phyloP scores from a whole-genome alignment of 2,329 filamentous ascomycete genomes.

The Colletotrichum acutatum region DNA sequence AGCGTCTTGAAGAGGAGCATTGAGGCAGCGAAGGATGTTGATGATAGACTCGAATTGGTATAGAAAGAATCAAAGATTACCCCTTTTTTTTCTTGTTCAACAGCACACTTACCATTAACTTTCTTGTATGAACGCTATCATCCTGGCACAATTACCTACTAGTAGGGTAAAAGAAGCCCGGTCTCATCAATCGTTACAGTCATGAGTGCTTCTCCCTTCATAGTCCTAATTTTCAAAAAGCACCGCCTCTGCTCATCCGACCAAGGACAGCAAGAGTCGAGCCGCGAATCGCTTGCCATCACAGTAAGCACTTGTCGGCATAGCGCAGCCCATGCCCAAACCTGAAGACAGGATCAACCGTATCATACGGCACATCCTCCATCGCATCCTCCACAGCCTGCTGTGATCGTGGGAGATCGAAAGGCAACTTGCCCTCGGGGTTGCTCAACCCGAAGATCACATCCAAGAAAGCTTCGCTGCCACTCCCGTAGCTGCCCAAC shows the following conservation, averaged over 20 bases:
- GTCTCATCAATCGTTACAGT: too few species aligned
- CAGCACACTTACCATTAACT: neutral
- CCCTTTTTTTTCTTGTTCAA: neutral
- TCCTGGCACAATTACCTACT: neutral
- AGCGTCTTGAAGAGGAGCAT: conserved; percentile 31
- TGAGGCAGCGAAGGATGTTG: conserved; percentile 37
- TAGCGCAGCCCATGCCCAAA: conserved; percentile 44
- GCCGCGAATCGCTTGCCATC: neutral
- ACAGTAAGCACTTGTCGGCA: conserved; percentile 2
- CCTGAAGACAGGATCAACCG: conserved; percentile 42
- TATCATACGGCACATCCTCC: conserved; percentile 45
- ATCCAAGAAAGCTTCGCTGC: conserved; percentile 54
- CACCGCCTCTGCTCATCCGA: too few species aligned
- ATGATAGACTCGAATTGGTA: conserved; percentile 16
- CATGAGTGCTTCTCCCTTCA: too few species aligned
- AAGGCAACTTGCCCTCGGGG: conserved; percentile 55
- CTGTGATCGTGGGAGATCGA: conserved; percentile 58
- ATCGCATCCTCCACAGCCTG: conserved; percentile 50
- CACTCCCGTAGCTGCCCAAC: conserved; percentile 53
- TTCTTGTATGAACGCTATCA: neutral
- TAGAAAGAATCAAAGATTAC: conserved; percentile 6
- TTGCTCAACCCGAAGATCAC: conserved; percentile 50
- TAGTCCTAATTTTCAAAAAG: too few species aligned
- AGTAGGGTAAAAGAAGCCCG: too few species aligned
- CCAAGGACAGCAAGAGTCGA: too few species aligned